phyloP scores from a whole-genome alignment of 1,284 basidiomycete genomes.

The Exobasidium rhododendri region DNA sequence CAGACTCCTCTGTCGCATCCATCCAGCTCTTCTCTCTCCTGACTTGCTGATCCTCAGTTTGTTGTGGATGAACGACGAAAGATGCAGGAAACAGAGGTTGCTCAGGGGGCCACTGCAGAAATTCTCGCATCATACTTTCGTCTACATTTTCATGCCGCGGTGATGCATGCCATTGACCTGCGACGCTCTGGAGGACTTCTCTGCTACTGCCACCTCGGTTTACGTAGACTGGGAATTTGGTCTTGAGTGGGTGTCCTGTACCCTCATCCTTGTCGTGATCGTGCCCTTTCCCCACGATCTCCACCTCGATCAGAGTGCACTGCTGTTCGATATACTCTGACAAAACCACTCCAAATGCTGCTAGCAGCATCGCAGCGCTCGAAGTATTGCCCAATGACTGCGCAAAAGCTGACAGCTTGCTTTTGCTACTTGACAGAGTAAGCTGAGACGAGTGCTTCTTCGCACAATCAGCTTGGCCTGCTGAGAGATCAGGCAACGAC shows the following conservation, averaged over 20 bases:
- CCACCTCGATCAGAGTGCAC: conserved; percentile 9
- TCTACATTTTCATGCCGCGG: not conserved
- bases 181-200: not conserved
- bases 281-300: conserved; percentile 1
- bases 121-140: not conserved
- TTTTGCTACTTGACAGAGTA: no score
- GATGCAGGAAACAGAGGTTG: conserved; percentile 11
- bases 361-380: conserved; percentile 7
- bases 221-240: not conserved
- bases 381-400: conserved; percentile 1
- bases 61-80: conserved; percentile 11
- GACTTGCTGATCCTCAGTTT: not conserved
- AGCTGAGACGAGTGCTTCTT: no score
- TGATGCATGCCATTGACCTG: conserved; percentile 6
- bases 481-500: no score
- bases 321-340: conserved; percentile 16
- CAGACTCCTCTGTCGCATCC: not conserved
- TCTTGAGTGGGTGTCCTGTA: not conserved
- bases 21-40: not conserved
- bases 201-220: no score
- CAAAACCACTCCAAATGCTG: conserved; percentile 11
- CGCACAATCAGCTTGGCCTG: no score
- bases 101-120: conserved; percentile 6
- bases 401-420: no score
- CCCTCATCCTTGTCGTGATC: not conserved